Base-by-base conservation (phyloP, 768 basidiomycete species). In the Psilocybe cubensis region DNA sequence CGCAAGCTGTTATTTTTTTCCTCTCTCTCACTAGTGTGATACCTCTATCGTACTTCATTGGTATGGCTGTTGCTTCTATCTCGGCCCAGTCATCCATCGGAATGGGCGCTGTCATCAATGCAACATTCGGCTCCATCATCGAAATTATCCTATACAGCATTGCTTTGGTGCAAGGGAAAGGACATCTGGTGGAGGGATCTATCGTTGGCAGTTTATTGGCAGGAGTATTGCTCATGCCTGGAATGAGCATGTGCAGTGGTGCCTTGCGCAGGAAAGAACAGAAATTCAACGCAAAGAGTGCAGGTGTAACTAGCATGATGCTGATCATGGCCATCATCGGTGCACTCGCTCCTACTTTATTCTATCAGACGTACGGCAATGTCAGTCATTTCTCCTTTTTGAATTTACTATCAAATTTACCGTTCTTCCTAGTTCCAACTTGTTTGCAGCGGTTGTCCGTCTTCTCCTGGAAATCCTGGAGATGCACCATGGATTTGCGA, bases 301-400 rank as follows among this genome's bases (percentile, higher is more conserved):
- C 97, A 5, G 93, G 97, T 33, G 97, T 99, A 14, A 99, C 97
- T 0, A 97, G 95, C 70, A 97, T 97, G 79, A 96, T 99, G 93
- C 73, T 99, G 70, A 98, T 99, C 75, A 98, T 98, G 96, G 97
- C 97, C 11, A 93, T 99, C 70, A 96, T 99, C 59, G 97, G 97
- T 11, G 93, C 92, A 1, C 78, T 99, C 56, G 86, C 94, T 0
- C 97, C 97, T 2, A 98, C 97, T 0, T 70, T 99, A 68, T 99
- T 99, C 72, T 99, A 99, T 74, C 96, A 98, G 72, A 95, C 90
- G 9, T 99, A 96, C 71, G 97, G 97, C 50, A 94, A 92, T 62
- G 96, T 98, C 67, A 74, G 94, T 41, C 64, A 20, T 12, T 51
- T 67, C 31, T 27, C n/a, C 12, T 4, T 40, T 48, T 31, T 43